These are phyloP conservation scores for Lecanoromycetidae sp. DNA, from an alignment of 2,329 filamentous ascomycete genomes.

Conservation along the genomic window DNA sequence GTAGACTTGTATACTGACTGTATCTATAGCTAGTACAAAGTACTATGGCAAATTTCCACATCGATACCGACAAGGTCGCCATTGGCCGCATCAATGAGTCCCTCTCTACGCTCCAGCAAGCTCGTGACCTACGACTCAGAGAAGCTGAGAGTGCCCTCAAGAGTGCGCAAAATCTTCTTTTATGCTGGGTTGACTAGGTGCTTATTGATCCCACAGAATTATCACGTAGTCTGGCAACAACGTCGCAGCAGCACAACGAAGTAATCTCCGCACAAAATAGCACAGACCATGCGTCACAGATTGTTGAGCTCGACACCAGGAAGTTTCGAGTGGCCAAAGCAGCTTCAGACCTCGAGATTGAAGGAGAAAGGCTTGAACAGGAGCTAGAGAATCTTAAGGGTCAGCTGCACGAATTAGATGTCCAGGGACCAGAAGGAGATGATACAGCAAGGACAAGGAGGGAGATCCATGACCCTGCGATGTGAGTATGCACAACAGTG, in stretches of 20 bases:
- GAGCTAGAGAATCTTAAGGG: constrained; percentile 65
- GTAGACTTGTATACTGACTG: constrained; percentile 2
- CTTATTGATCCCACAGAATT: constrained; percentile 37
- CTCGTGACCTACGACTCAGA: constrained; percentile 64
- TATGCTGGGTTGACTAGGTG: background rate
- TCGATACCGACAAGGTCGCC: constrained; percentile 71
- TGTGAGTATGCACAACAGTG: constrained; percentile 24
- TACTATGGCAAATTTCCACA: constrained; percentile 92
- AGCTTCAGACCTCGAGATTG: constrained; percentile 77
- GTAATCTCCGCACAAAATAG: constrained; percentile 63
- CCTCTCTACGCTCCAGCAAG: constrained; percentile 68
- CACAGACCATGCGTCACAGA: constrained; percentile 67
- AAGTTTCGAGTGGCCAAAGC: constrained; percentile 94
- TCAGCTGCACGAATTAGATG: constrained; percentile 68
- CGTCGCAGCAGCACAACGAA: constrained; percentile 57
- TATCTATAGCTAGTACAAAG: constrained; percentile 66
- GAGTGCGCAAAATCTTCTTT: constrained; percentile 29
- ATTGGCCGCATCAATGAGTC: constrained; percentile 76
- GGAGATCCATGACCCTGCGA: constrained; percentile 38
- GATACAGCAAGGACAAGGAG: constrained; percentile 39
- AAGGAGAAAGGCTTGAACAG: constrained; percentile 78
- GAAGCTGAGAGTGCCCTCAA: constrained; percentile 57
- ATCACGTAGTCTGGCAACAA: constrained; percentile 60
- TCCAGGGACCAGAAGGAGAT: constrained; percentile 71
- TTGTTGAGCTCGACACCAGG: constrained; percentile 76